Evolutionary conservation across 148 eudicot species (phyloP), one percentile per base, ranked within the genome.

Genomic region (Rhododendron ferrugineum): DNA sequence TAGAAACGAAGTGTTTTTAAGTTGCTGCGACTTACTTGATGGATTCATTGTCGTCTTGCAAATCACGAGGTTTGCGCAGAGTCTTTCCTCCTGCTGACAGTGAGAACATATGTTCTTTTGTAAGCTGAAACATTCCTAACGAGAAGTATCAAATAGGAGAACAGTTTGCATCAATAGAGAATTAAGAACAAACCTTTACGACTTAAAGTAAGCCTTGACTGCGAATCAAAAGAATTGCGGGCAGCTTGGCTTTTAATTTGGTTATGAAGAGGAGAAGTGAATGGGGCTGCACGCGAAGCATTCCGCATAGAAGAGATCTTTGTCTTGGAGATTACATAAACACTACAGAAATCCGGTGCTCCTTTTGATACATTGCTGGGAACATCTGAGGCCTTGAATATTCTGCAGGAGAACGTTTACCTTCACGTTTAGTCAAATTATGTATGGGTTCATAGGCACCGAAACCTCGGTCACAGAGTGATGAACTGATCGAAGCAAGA

Each of bases 301-400:
- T 94, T 92, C 36, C 88, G 87, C 40, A 94, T 91, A 1, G 93
- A 86, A 52, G 98, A 92, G 50, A 95, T 87, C 91, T 95, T 94
- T 84, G 92, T 85, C 89, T 96, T 95, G 60, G 96, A 93, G 89
- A 96, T 91, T 64, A 95, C 94, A 85, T 93, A 95, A 76, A 95
- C 93, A 15, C 92, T 93, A 89, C 99, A 95, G 89, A 96, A 96
- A 86, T 95, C 98, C 47, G 99, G 98, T 66, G 95, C 91, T 58
- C 85, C 92, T 90, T 89, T 94, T 44, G 92, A 87, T 68, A 94
- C 96, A 77, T 79, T 80, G 68, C 83, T 91, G 54, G 98, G 95
- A 80, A 89, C 79, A 86, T 95, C 99, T n/a, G 89, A 64, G 30
- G 85, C 85, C 89, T 90, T 92, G 84, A 96, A 92, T 88, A 90